A percentile compares a stretch with the other conserved stretches of the same genome.
Evolutionary conservation across 176 grass and related monocot species (phyloP).

Genomic region (Ensete glaucum): DNA sequence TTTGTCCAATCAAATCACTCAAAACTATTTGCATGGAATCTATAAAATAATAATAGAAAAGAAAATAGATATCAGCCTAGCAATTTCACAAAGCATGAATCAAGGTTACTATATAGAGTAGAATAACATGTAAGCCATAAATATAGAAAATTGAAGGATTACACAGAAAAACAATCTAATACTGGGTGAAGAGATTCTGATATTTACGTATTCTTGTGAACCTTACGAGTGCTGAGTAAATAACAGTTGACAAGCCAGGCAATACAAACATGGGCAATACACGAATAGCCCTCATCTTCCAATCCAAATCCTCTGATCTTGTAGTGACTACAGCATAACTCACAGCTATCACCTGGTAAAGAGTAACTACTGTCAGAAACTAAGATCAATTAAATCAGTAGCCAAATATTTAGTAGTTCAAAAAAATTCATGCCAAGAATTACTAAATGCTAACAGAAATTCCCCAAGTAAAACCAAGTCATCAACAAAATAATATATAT

Average conservation of each 20-base stretch:
- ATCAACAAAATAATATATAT: not conserved
- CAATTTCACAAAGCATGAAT: not conserved
- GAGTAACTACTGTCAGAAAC: not conserved
- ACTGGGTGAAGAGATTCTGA: slow-evolving; percentile 12
- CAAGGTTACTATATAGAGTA: not conserved
- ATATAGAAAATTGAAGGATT: not conserved
- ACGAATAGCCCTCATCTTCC: slow-evolving; percentile 52
- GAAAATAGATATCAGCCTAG: not conserved
- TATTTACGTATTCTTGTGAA: slow-evolving; percentile 67
- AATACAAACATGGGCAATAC: slow-evolving; percentile 68
- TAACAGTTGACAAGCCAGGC: slow-evolving; percentile 49
- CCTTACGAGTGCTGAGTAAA: slow-evolving; percentile 46
- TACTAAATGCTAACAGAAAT: not conserved
- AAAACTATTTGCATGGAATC: not conserved
- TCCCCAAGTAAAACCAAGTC: not conserved
- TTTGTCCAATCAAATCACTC: not conserved
- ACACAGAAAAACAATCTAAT: not conserved
- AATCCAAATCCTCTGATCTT: slow-evolving; percentile 51
- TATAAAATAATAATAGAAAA: not conserved
- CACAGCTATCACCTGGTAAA: slow-evolving; percentile 52
- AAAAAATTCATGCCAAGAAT: not conserved
- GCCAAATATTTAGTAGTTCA: not conserved
- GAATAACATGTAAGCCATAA: not conserved
- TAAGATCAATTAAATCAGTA: not conserved
- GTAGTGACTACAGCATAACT: slow-evolving; percentile 56